Conservation (phyloP, 1,284 basidiomycete genomes). For the Malassezia brasiliensis region DNA sequence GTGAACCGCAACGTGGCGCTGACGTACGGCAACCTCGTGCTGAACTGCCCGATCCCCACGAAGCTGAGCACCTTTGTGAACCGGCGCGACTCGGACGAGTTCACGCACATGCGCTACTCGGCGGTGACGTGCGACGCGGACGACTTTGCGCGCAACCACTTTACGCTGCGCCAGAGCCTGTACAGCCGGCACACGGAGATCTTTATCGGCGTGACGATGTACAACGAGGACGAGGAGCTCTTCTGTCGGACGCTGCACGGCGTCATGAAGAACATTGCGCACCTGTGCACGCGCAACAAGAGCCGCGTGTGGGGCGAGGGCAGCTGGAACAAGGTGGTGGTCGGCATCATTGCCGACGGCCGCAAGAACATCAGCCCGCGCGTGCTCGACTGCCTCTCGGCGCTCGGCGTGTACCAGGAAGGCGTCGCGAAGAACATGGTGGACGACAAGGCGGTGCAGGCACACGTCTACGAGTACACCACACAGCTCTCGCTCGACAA, state of each 20-base stretch:
- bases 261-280: constrained; percentile 47
- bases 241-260: constrained; percentile 45
- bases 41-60: constrained; percentile 42
- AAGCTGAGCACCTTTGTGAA: constrained; percentile 57
- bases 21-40: constrained; percentile 46
- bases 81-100: constrained; percentile 59
- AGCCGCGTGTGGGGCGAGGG: constrained; percentile 79
- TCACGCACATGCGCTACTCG: constrained; percentile 30
- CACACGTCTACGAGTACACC: constrained; percentile 73
- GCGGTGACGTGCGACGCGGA: constrained; percentile 31
- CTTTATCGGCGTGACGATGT: constrained; percentile 46
- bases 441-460: constrained; percentile 72
- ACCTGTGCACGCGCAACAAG: constrained; percentile 68
- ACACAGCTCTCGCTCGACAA: constrained; percentile 66
- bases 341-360: constrained; percentile 76
- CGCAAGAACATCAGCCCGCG: constrained; percentile 83
- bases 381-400: constrained; percentile 76
- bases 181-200: constrained; percentile 45
- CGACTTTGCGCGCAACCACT: constrained; percentile 29
- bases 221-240: constrained; percentile 37
- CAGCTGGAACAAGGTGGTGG: constrained; percentile 51
- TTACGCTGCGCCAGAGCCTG: constrained; percentile 39
- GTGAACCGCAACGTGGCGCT: constrained; percentile 49
- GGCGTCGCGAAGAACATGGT: constrained; percentile 83
- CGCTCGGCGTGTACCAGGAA: constrained; percentile 79